A percentile compares a stretch with the other conserved stretches of the same genome.
These are phyloP conservation scores for Phytophthora cactorum DNA, from an alignment of 352 stramenopile genomes.

Conservation along the genomic window DNA sequence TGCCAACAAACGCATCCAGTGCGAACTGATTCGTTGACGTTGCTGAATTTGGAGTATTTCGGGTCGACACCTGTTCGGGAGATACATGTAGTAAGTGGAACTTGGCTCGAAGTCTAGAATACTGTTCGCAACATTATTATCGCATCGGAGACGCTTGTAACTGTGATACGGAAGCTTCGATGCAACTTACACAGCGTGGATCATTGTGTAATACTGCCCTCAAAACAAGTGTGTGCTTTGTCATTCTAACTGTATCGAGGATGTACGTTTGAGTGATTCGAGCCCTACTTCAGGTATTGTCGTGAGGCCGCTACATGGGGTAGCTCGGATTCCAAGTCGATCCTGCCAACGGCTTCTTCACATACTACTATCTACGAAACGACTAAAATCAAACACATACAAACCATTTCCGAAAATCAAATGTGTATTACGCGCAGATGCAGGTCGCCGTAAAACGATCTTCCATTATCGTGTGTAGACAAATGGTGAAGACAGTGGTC, in stretches of 20 bases:
- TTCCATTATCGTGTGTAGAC: background rate
- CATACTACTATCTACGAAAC: no score
- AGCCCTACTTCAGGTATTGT: no score
- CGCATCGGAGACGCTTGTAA: background rate
- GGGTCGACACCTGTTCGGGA: background rate
- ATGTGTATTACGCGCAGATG: background rate
- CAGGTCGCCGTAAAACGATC: background rate
- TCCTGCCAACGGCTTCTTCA: no score
- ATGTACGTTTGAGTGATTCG: no score
- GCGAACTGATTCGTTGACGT: background rate
- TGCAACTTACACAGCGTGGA: background rate
- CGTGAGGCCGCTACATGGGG: no score
- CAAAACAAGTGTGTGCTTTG: no score
- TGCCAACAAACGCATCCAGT: background rate
- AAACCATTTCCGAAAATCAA: background rate
- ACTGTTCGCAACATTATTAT: background rate
- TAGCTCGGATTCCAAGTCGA: no score
- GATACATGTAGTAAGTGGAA: no score
- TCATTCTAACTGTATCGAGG: no score
- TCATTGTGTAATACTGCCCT: no score
- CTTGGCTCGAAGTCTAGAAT: background rate
- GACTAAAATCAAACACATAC: no score
- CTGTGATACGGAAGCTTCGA: background rate
- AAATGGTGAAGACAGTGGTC: background rate
- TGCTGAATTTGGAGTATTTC: background rate